Base-by-base conservation (phyloP, 2,329 filamentous ascomycete genomes). In the Cercospora canescens region DNA sequence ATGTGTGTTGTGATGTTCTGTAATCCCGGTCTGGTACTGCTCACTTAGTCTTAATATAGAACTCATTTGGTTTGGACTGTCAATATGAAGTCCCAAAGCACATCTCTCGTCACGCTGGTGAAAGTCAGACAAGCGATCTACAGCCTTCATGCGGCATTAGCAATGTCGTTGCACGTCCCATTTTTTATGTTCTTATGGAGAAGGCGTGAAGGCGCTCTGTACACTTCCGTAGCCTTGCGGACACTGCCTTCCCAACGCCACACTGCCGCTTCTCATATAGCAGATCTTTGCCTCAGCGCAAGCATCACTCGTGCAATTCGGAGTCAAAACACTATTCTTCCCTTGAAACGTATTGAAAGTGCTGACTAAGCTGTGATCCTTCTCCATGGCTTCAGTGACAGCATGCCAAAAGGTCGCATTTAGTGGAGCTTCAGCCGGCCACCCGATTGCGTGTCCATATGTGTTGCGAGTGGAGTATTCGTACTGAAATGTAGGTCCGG, bases 401-500 rank as follows among this genome's bases (percentile, higher is more conserved):
- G 75, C 75, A 65, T 88, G 85, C 86, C 86, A 88, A 73, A 87
- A 88, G 0, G 84, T 87, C 0, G 84, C 85, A 67, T 88, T 87
- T 39, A 88, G 74, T 3, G 86, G 86, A 0, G 82, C 84, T 52
- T 79, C 72, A 1, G 66, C 69, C 2, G 83, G 80, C 84, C 84
- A 86, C 2, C 71, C 72, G 1, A 80, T 79, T 0, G 79, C 77
- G 2, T 75, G 68, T 0, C 80, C 82, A 63, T 86, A 86, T 0
- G 81, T 78, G 3, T 85, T 81, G 3, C 84, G 79, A 0, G 84
- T 85, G 0, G 81, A 83, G 70, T 86, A 86, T 65, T 86, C 84
- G 61, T 83, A 79, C 26, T 81, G 68, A 70, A 77, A 86, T 0
- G 79, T 82, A 3, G 84, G 84, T 0, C 84, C 84, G 0, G 78